phyloP scores from a whole-genome alignment of 129 eudicot genomes.

The Saposhnikovia divaricata region DNA sequence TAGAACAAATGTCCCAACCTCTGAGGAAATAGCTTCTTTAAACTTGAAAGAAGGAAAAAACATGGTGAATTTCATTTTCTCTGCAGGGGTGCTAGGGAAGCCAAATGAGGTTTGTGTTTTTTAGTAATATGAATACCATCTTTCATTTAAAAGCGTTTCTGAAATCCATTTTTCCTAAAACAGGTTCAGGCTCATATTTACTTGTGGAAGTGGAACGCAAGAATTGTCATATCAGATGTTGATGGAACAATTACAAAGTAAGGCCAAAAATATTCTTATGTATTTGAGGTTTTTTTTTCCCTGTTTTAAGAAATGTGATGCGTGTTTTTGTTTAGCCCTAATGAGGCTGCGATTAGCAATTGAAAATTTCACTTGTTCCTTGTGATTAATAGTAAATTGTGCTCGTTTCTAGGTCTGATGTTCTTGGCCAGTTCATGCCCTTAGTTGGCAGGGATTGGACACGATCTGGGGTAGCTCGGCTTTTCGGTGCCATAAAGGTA shows the following conservation, averaged over 20 bases:
- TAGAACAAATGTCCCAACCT: conserved; percentile 75
- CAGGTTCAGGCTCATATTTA: conserved; percentile 99
- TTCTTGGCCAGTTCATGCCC: conserved; percentile 98
- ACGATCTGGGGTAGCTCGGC: conserved; percentile 92
- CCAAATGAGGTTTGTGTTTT: conserved; percentile 55
- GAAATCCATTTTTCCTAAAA: neutral
- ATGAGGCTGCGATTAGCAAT: neutral
- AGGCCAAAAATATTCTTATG: conserved; percentile 1
- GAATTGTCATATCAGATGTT: conserved; percentile 92
- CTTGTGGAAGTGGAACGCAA: conserved; percentile 95
- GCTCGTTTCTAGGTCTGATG: conserved; percentile 72
- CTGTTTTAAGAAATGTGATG: neutral
- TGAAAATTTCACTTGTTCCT: neutral
- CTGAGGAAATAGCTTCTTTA: conserved; percentile 75
- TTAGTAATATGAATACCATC: neutral
- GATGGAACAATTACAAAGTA: conserved; percentile 99
- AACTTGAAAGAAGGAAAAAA: conserved; percentile 90
- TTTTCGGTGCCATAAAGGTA: conserved; percentile 94
- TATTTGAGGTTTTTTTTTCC: neutral
- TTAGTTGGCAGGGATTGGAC: conserved; percentile 98
- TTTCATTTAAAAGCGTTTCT: neutral
- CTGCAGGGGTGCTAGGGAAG: conserved; percentile 73
- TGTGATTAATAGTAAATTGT: neutral
- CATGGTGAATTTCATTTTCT: conserved; percentile 71
- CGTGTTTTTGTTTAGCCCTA: neutral